These are phyloP conservation scores for Glycyrrhiza uralensis DNA, from an alignment of 306 rosid species.

Conservation along the genomic window DNA sequence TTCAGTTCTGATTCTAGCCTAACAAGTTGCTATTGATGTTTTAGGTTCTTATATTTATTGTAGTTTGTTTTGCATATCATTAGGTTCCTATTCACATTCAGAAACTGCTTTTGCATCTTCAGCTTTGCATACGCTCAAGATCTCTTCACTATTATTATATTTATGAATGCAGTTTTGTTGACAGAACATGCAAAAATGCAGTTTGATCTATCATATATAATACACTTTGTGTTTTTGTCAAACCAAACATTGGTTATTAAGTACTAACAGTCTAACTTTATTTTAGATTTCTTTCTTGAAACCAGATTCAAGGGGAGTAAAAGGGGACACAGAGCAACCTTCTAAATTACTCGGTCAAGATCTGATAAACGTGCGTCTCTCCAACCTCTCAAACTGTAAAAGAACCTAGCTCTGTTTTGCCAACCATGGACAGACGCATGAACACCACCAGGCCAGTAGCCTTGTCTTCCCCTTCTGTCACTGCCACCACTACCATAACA, in stretches of 20 bases:
- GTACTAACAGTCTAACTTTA: not conserved
- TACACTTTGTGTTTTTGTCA: not conserved
- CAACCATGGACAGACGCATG: slow-evolving; percentile 27
- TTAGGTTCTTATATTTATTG: not conserved
- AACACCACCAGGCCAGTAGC: slow-evolving; percentile 5
- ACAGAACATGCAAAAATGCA: not conserved
- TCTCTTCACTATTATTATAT: not conserved
- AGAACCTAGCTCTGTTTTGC: not conserved
- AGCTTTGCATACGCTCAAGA: not conserved
- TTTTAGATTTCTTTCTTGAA: slow-evolving; percentile 11
- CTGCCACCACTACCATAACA: slow-evolving; percentile 48
- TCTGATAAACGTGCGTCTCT: not conserved
- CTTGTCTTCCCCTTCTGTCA: slow-evolving; percentile 27
- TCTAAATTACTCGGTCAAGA: not conserved
- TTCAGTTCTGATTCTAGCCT: not conserved
- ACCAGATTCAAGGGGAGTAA: not conserved
- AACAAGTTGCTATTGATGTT: not conserved
- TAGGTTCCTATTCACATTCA: not conserved
- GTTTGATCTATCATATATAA: slow-evolving; percentile 1
- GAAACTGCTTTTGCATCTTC: slow-evolving; percentile 5
- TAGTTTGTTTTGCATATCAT: not conserved
- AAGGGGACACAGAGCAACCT: slow-evolving; percentile 7
- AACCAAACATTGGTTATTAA: not conserved
- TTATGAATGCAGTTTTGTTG: not conserved
- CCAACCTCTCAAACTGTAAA: not conserved